Evolutionary conservation across 257 asterid genomes (phyloP).

Genomic region (Osmanthus fragrans): DNA sequence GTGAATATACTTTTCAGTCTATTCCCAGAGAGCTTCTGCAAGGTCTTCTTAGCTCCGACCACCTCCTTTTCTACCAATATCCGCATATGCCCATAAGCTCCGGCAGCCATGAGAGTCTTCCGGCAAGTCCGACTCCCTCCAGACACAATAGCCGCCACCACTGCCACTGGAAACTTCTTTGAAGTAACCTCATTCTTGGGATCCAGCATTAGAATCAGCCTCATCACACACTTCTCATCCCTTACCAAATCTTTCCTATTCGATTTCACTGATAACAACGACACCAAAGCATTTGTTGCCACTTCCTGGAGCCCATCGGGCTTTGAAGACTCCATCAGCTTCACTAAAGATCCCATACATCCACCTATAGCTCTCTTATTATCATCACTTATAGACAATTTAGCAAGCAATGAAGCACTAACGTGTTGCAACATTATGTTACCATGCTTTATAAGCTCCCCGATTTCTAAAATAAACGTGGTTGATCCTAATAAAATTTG

Average conservation of each 20-base stretch:
- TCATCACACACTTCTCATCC: constrained; percentile 83
- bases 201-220: constrained; percentile 80
- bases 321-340: constrained; percentile 83
- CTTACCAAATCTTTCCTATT: constrained; percentile 75
- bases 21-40: constrained; percentile 85
- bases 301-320: constrained; percentile 95
- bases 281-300: constrained; percentile 77
- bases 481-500: constrained; percentile 65
- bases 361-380: constrained; percentile 68
- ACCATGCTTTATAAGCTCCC: constrained; percentile 76
- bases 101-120: constrained; percentile 69
- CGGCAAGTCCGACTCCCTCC: constrained; percentile 95
- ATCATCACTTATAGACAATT: constrained; percentile 61
- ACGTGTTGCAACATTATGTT: constrained; percentile 76
- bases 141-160: constrained; percentile 70
- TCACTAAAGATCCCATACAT: constrained; percentile 75
- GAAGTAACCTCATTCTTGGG: constrained; percentile 60
- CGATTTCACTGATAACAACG: constrained; percentile 60
- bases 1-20: constrained; percentile 70
- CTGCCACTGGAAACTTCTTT: constrained; percentile 81
- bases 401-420: constrained; percentile 76
- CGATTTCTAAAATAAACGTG: constrained; percentile 50
- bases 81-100: constrained; percentile 71
- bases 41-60: constrained; percentile 79
- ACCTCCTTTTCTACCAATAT: constrained; percentile 67